Percentiles rank a stretch among this genome's conserved stretches.
Evolutionary conservation across 306 rosid species (phyloP).

Genomic region (Glycine tomentella): DNA sequence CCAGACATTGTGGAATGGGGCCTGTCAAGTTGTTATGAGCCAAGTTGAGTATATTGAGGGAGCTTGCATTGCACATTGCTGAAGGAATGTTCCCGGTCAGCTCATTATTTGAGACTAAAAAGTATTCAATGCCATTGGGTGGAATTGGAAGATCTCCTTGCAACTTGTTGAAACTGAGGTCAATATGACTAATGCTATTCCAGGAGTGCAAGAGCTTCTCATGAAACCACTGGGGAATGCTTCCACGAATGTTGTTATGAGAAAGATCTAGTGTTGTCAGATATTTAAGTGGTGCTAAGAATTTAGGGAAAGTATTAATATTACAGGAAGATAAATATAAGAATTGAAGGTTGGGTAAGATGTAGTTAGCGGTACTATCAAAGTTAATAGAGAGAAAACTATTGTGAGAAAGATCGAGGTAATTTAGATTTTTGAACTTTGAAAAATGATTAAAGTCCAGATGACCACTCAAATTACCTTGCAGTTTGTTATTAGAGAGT

Average conservation of each 20-base stretch:
- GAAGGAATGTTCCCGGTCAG: conserved; percentile 34
- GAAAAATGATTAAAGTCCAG: too few species aligned
- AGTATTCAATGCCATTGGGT: neutral
- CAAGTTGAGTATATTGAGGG: neutral
- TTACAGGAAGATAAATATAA: conserved; percentile 28
- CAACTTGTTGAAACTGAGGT: conserved; percentile 44
- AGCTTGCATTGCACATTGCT: conserved; percentile 17
- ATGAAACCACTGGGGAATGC: conserved; percentile 40
- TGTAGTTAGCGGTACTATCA: too few species aligned
- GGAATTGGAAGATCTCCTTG: conserved; percentile 38
- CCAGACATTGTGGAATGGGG: conserved; percentile 42
- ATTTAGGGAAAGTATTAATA: conserved; percentile 29
- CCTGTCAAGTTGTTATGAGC: conserved; percentile 37
- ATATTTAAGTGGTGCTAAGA: conserved; percentile 5
- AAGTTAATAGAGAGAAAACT: too few species aligned
- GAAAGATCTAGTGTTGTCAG: neutral
- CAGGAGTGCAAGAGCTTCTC: conserved; percentile 3
- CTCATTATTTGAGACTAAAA: conserved; percentile 44
- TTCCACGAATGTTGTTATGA: conserved; percentile 19
- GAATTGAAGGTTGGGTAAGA: conserved; percentile 7
- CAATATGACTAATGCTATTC: rapidly evolving
- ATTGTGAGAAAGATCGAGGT: too few species aligned
- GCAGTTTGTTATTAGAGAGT: conserved; percentile 18
- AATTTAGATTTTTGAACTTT: too few species aligned
- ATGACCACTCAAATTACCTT: too few species aligned